Evolutionary conservation across 305 asterid genomes (phyloP).

Genomic region (Rubia peregrina): DNA sequence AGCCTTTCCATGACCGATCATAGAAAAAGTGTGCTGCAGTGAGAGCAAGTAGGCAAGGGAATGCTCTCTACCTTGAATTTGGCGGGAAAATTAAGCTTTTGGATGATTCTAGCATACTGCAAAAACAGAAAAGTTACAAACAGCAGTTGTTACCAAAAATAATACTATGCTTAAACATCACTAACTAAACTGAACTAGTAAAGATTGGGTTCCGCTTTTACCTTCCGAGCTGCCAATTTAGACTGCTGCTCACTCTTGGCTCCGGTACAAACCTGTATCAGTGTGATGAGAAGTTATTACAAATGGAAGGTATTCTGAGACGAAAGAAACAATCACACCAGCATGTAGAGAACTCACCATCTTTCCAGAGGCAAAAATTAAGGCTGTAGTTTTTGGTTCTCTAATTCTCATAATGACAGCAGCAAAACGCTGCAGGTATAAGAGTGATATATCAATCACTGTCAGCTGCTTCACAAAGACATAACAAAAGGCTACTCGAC

Average conservation of each 20-base stretch:
- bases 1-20: not conserved
- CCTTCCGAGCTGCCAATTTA: slow-evolving; percentile 37
- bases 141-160: not conserved
- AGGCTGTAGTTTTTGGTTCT: slow-evolving; percentile 37
- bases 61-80: slow-evolving; percentile 26
- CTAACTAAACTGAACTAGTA: not conserved
- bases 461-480: not conserved
- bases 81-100: slow-evolving; percentile 33
- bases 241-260: slow-evolving; percentile 37
- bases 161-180: not conserved
- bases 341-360: slow-evolving; percentile 21
- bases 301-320: not conserved
- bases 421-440: slow-evolving; percentile 31
- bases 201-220: not conserved
- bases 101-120: slow-evolving; percentile 37
- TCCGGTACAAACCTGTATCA: slow-evolving; percentile 30
- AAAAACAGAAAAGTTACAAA: not conserved
- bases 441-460: not conserved
- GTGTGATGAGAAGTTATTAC: not conserved
- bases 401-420: slow-evolving; percentile 41
- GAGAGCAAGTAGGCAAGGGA: not conserved
- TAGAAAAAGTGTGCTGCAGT: not conserved
- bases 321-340: not conserved
- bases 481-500: not conserved
- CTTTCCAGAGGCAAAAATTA: slow-evolving; percentile 38